phyloP scores from a whole-genome alignment of 169 alveolate genomes.

The Besnoitia besnoiti region DNA sequence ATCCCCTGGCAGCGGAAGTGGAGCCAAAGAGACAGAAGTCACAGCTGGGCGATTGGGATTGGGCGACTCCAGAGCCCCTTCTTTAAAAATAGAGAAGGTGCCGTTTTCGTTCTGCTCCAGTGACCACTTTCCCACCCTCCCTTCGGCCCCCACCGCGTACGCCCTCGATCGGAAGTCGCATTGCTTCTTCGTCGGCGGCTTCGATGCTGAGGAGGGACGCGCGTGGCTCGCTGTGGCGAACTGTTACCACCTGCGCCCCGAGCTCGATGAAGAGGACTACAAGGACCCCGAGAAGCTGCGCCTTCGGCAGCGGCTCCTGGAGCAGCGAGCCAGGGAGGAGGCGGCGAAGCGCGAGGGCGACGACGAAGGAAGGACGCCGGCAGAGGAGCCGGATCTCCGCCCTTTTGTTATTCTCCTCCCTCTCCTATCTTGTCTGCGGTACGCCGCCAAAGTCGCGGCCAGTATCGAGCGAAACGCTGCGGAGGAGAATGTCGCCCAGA shows the following conservation, averaged over 20 bases:
- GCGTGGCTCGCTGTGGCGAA: slow-evolving; percentile 20
- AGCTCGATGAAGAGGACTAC: background rate
- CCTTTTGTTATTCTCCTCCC: background rate
- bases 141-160: slow-evolving; percentile 12
- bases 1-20: no score
- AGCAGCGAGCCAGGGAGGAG: background rate
- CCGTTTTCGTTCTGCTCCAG: background rate
- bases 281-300: background rate
- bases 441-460: slow-evolving; percentile 33
- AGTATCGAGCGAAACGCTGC: background rate
- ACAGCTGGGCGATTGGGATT: no score
- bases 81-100: background rate
- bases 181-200: slow-evolving; percentile 15
- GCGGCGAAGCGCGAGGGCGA: background rate
- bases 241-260: background rate
- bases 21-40: no score
- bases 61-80: no score
- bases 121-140: background rate
- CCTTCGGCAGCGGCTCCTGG: background rate
- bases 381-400: background rate
- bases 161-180: background rate
- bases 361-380: background rate
- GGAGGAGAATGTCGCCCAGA: background rate
- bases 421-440: background rate
- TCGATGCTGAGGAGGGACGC: slow-evolving; percentile 8